These are phyloP conservation scores for Pythium rishiriense DNA, from an alignment of 352 stramenopile genomes.

Conservation along the genomic window DNA sequence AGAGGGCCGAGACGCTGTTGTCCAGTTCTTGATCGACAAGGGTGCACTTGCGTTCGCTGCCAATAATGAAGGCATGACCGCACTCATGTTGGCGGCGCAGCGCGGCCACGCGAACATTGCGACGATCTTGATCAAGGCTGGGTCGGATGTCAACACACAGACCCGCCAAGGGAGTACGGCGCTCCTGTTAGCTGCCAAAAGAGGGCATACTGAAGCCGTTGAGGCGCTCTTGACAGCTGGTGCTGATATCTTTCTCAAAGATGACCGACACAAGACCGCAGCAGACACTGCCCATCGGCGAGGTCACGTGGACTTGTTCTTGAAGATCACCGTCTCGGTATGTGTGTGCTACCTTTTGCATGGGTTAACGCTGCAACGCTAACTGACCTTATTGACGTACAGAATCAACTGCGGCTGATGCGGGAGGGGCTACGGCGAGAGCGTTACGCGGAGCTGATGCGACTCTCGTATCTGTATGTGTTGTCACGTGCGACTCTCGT, in stretches of 20 bases:
- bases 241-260: constrained; percentile 87
- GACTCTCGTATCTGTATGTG: constrained; percentile 72
- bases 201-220: constrained; percentile 75
- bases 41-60: constrained; percentile 67
- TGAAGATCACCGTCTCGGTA: constrained; percentile 83
- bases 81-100: constrained; percentile 84
- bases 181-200: constrained; percentile 80
- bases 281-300: constrained; percentile 79
- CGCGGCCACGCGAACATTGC: constrained; percentile 80
- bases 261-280: constrained; percentile 86
- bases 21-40: constrained; percentile 74
- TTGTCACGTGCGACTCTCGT: constrained; percentile 48
- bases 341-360: not conserved
- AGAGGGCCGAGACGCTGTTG: constrained; percentile 77
- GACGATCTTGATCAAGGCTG: constrained; percentile 77
- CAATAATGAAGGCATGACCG: constrained; percentile 90
- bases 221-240: constrained; percentile 77
- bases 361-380: not conserved
- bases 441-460: constrained; percentile 71
- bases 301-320: constrained; percentile 79
- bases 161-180: constrained; percentile 85
- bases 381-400: not conserved
- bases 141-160: constrained; percentile 88
- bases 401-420: constrained; percentile 83
- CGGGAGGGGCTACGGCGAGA: constrained; percentile 67